Percentiles rank a stretch among this genome's conserved stretches.
Conservation (phyloP, 78 protist species). For the Cavenderia fasciculata region DNA sequence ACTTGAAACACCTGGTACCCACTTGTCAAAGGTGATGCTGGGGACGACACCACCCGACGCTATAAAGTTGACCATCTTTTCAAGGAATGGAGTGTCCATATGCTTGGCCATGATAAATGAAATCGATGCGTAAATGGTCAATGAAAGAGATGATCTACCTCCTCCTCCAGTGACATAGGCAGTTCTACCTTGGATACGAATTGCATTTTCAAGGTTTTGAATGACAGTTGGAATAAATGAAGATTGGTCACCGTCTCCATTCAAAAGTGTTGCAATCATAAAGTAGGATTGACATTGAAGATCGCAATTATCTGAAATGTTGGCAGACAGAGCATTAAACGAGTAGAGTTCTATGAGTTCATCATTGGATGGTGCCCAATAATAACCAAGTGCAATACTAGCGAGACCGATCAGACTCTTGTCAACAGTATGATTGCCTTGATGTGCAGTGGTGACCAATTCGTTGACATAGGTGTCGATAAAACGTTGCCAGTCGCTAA, state of each 20-base stretch:
- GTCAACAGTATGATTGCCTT: neutral
- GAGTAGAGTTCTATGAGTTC: conserved; percentile 17
- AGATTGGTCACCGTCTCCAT: neutral
- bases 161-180: conserved; percentile 18
- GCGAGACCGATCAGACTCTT: conserved; percentile 39
- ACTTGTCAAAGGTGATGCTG: neutral
- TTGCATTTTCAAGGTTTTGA: conserved; percentile 8
- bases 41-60: conserved; percentile 1
- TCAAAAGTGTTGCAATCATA: conserved; percentile 6
- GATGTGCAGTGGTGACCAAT: neutral
- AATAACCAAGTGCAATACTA: conserved; percentile 54
- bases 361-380: conserved; percentile 59
- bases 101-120: conserved; percentile 9
- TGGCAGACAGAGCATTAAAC: conserved; percentile 26
- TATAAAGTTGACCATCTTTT: conserved; percentile 33
- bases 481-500: neutral
- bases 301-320: conserved; percentile 53
- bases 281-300: conserved; percentile 59
- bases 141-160: neutral
- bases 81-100: neutral
- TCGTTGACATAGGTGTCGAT: conserved; percentile 20
- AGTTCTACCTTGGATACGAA: conserved; percentile 62
- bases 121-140: conserved; percentile 28
- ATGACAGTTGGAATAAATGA: conserved; percentile 10
- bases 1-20: neutral